phyloP scores from a whole-genome alignment of 768 basidiomycete genomes.

The Epithele typhae region DNA sequence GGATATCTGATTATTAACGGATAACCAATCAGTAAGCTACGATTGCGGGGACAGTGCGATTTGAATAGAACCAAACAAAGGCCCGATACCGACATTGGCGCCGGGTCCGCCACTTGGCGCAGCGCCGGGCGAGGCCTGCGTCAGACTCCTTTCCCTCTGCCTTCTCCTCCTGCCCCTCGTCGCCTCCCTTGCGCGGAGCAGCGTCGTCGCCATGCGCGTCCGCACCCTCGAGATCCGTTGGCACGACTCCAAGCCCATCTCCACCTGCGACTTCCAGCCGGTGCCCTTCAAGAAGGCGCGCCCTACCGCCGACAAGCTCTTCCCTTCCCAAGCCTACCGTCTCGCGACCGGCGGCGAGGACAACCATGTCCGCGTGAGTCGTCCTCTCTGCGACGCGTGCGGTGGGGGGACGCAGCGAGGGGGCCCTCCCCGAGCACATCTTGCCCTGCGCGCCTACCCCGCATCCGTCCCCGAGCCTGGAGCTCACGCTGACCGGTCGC shows the following conservation, averaged over 20 bases:
- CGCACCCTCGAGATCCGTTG: slow-evolving; percentile 91
- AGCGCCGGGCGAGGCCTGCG: not conserved
- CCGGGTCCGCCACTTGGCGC: not conserved
- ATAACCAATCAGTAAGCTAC: no score
- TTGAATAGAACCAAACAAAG: no score
- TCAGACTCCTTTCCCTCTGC: not conserved
- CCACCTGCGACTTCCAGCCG: slow-evolving; percentile 94
- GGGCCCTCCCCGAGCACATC: not conserved
- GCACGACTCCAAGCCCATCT: slow-evolving; percentile 95
- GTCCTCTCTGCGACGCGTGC: no score
- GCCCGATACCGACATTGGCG: no score
- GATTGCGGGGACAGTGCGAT: no score
- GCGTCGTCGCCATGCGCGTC: slow-evolving; percentile 60
- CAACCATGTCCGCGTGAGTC: slow-evolving; percentile 90
- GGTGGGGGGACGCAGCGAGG: no score
- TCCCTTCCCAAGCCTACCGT: slow-evolving; percentile 73
- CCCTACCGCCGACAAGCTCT: slow-evolving; percentile 52
- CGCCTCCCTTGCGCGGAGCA: not conserved
- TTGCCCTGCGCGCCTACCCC: no score
- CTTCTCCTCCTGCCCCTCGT: not conserved
- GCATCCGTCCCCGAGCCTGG: no score
- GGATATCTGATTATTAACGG: no score
- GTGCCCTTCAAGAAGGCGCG: slow-evolving; percentile 77
- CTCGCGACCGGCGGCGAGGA: slow-evolving; percentile 96
- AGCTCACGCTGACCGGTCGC: no score